phyloP scores from a whole-genome alignment of 306 rosid genomes.

The Acacia melanoxylon region DNA sequence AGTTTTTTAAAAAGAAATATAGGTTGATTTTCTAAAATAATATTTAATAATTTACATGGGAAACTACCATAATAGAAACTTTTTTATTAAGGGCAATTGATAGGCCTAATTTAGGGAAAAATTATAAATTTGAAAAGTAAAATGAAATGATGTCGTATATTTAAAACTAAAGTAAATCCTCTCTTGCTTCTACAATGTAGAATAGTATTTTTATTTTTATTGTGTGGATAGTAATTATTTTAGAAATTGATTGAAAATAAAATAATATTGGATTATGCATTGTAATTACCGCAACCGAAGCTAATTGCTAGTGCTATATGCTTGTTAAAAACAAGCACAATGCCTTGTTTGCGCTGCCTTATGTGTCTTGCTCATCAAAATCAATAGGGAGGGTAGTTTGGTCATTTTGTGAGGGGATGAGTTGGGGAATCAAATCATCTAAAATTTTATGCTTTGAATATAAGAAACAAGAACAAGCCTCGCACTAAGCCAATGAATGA shows the following conservation, averaged over 20 bases:
- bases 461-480: slow-evolving; percentile 27
- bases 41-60: no score
- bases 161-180: no score
- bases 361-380: slow-evolving; percentile 31
- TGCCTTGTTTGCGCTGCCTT: slow-evolving; percentile 8
- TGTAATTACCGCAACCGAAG: background rate
- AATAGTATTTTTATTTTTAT: no score
- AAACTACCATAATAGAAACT: no score
- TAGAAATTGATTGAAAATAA: background rate
- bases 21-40: no score
- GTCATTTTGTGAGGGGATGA: slow-evolving; percentile 7
- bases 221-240: no score
- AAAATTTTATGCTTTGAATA: slow-evolving; percentile 13
- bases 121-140: no score
- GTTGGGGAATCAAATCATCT: slow-evolving; percentile 37
- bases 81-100: no score
- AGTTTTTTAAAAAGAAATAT: no score
- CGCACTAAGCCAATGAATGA: slow-evolving; percentile 1
- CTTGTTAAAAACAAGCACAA: background rate
- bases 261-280: background rate
- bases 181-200: no score
- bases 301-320: slow-evolving; percentile 2
- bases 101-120: no score
- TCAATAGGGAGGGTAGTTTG: slow-evolving; percentile 30
- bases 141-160: no score